phyloP scores from a whole-genome alignment of 352 stramenopile species.

The Pythium insidiosum region DNA sequence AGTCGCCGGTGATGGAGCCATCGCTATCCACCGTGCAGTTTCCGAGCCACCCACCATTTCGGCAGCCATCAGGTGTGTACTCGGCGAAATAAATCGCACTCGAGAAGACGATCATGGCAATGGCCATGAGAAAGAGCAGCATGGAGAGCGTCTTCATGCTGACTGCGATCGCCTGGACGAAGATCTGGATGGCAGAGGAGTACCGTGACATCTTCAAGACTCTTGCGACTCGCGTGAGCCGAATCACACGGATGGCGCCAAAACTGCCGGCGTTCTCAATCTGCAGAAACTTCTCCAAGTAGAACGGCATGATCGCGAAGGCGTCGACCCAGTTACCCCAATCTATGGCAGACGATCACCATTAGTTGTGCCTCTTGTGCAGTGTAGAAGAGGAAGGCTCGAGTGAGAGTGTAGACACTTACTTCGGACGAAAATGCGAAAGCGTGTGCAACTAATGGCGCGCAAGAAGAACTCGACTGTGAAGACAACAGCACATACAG shows the following conservation, averaged over 20 bases:
- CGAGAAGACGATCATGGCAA: constrained; percentile 81
- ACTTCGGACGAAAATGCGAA: constrained; percentile 42
- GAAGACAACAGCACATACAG: constrained; percentile 43
- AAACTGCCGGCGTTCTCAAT: constrained; percentile 58
- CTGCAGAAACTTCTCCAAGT: constrained; percentile 61
- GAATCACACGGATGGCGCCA: constrained; percentile 74
- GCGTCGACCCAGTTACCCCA: constrained; percentile 81
- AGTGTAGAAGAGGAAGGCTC: not conserved
- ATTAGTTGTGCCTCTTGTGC: too few species aligned
- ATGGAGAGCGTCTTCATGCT: constrained; percentile 79
- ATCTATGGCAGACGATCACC: constrained; percentile 23
- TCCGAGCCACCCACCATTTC: constrained; percentile 45
- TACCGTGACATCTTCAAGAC: constrained; percentile 87
- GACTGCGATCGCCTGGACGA: constrained; percentile 61
- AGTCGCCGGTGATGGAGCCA: not conserved
- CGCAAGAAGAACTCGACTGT: constrained; percentile 54
- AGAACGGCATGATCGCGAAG: constrained; percentile 77
- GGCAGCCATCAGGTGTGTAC: constrained; percentile 54
- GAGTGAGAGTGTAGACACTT: not conserved
- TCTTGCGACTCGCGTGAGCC: constrained; percentile 71
- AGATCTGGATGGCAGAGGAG: constrained; percentile 80
- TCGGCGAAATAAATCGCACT: constrained; percentile 82
- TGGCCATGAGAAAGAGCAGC: constrained; percentile 82
- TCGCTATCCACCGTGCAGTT: constrained; percentile 18
- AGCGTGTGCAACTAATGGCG: constrained; percentile 36